Evolutionary conservation across 805 yeast species (phyloP).

Genomic region (Candida tallmaniae): DNA sequence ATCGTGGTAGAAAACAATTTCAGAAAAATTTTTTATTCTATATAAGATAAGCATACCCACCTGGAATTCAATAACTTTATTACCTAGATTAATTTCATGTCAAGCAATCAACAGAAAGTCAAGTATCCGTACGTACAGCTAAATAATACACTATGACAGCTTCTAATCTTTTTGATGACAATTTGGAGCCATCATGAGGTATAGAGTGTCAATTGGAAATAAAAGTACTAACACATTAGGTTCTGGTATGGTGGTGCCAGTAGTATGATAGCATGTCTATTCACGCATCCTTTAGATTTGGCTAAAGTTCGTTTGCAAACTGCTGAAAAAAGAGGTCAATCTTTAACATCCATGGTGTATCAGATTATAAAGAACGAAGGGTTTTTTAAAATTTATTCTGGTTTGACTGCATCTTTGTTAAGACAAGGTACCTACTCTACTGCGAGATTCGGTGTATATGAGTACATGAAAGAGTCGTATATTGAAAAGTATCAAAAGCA

Average conservation of each 20-base stretch:
- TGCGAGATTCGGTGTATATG: conserved; percentile 83
- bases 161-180: too few relatives aligned
- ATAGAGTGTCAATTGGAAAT: too few relatives aligned
- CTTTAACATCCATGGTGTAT: conserved; percentile 56
- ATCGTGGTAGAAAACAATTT: too few relatives aligned
- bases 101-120: conserved; percentile 2
- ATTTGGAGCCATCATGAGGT: too few relatives aligned
- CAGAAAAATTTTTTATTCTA: too few relatives aligned
- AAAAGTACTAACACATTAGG: conserved; percentile 15
- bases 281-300: conserved; percentile 79
- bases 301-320: conserved; percentile 88
- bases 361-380: conserved; percentile 64
- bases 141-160: too few relatives aligned
- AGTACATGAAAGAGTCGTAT: conserved; percentile 55
- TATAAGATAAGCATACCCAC: too few relatives aligned
- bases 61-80: too few relatives aligned
- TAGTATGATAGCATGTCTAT: conserved; percentile 60
- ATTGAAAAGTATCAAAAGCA: conserved; percentile 37
- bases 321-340: conserved; percentile 61
- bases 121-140: conserved; percentile 8
- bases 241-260: conserved; percentile 71
- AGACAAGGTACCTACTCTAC: conserved; percentile 89
- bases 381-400: conserved; percentile 66
- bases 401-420: conserved; percentile 73
- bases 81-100: too few relatives aligned